Conservation (phyloP, 257 asterid species). For the Solanum peruvianum region DNA sequence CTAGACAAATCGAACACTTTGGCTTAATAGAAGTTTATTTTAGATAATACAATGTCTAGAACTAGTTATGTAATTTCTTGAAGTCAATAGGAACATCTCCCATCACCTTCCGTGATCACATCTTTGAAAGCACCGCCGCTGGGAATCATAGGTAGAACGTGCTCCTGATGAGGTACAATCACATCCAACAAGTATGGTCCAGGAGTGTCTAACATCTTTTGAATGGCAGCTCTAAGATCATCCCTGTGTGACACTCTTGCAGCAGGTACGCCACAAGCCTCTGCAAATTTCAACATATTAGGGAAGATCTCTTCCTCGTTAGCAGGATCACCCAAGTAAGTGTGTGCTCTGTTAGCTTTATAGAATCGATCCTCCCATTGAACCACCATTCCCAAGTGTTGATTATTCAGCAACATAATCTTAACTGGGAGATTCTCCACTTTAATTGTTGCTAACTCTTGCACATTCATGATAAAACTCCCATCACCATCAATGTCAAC, state of each 20-base stretch:
- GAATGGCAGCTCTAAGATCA: constrained; percentile 3
- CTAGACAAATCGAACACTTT: not conserved
- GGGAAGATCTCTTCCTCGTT: constrained; percentile 1
- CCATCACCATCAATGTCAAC: constrained; percentile 8
- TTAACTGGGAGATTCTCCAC: constrained; percentile 6
- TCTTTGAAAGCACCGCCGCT: constrained; percentile 5
- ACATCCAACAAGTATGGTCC: constrained; percentile 14
- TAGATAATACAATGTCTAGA: not conserved
- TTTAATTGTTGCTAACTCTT: constrained; percentile 3
- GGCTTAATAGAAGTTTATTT: not conserved
- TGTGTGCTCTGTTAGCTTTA: constrained; percentile 6
- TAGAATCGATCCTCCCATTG: constrained; percentile 12
- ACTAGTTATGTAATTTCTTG: not conserved
- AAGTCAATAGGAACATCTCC: not conserved
- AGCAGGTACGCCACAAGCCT: constrained; percentile 7
- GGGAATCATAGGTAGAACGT: constrained; percentile 8
- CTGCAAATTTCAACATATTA: constrained; percentile 8
- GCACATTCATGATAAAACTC: constrained; percentile 7
- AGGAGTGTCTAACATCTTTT: not conserved
- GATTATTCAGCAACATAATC: constrained; percentile 3
- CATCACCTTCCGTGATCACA: constrained; percentile 6
- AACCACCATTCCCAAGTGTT: constrained; percentile 9
- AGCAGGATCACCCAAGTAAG: constrained; percentile 1
- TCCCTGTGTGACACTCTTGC: constrained; percentile 4
- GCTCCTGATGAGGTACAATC: constrained; percentile 7